Evolutionary conservation across 179 eudicot species (phyloP).

Genomic region (Patellifolia procumbens): DNA sequence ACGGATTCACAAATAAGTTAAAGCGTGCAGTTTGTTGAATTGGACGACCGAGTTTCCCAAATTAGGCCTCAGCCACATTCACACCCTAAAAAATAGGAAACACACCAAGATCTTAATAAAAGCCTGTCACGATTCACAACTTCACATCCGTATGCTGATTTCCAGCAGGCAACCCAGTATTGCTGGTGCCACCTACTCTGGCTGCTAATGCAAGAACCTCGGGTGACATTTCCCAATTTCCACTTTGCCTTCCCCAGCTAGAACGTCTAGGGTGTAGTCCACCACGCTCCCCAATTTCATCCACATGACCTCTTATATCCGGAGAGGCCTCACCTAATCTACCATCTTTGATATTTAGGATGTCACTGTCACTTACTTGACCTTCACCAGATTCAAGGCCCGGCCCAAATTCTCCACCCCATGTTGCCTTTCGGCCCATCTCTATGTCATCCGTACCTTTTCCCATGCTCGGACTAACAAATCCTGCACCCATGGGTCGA

Average conservation of each 20-base stretch:
- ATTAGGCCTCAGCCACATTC: slow-evolving; percentile 9
- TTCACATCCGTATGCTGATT: slow-evolving; percentile 28
- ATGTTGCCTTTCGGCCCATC: slow-evolving; percentile 89
- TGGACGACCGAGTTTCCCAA: slow-evolving; percentile 6
- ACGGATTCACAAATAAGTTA: slow-evolving; percentile 29
- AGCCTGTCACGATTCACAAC: slow-evolving; percentile 10
- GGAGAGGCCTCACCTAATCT: slow-evolving; percentile 61
- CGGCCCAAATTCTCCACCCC: slow-evolving; percentile 80
- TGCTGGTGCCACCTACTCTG: slow-evolving; percentile 57
- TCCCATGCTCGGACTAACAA: slow-evolving; percentile 90
- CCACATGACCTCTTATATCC: slow-evolving; percentile 57
- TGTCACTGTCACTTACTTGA: slow-evolving; percentile 46
- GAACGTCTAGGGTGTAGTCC: slow-evolving; percentile 66
- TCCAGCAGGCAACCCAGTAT: slow-evolving; percentile 17
- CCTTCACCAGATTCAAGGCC: slow-evolving; percentile 57
- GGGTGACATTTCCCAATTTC: slow-evolving; percentile 95
- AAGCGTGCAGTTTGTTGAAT: slow-evolving; percentile 20
- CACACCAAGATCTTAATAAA: background rate
- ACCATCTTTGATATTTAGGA: slow-evolving; percentile 49
- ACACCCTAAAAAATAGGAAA: slow-evolving; percentile 12
- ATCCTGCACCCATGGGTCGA: slow-evolving; percentile 63
- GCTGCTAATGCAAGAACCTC: slow-evolving; percentile 82
- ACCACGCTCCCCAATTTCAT: slow-evolving; percentile 47
- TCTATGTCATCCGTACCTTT: slow-evolving; percentile 81
- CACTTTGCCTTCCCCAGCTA: slow-evolving; percentile 86